Conservation (phyloP, 192 early-diverging fungal species). For the Mortierella antarctica region DNA sequence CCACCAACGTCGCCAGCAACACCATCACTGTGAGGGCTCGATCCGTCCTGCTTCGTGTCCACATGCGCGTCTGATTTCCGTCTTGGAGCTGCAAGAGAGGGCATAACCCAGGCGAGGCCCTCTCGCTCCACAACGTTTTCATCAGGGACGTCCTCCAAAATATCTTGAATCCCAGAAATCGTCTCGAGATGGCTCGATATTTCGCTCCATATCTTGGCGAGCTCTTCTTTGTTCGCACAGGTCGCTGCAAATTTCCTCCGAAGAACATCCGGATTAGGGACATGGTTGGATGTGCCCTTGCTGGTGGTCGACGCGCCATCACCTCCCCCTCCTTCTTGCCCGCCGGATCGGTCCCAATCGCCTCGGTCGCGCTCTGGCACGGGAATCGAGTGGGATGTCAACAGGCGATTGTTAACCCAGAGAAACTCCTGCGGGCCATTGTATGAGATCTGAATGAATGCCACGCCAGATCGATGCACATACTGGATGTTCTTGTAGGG, state of each 20-base stretch:
- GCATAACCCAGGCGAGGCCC: conserved; percentile 31
- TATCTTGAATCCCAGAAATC: conserved; percentile 46
- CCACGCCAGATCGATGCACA: conserved; percentile 89
- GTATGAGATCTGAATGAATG: conserved; percentile 89
- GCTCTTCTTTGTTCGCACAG: conserved; percentile 66
- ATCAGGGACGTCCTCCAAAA: conserved; percentile 50
- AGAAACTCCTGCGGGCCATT: conserved; percentile 73
- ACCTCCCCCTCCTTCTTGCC: conserved; percentile 1
- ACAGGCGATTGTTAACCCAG: conserved; percentile 90
- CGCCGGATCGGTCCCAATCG: conserved; percentile 48
- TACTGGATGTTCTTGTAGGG: conserved; percentile 88
- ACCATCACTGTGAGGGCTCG: background rate
- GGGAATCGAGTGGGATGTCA: conserved; percentile 65
- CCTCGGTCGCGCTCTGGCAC: conserved; percentile 51
- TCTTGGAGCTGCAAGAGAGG: conserved; percentile 33
- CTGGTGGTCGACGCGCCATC: conserved; percentile 24
- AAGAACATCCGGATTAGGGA: conserved; percentile 68
- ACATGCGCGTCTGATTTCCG: conserved; percentile 23
- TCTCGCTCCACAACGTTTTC: conserved; percentile 38
- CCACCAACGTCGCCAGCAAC: background rate
- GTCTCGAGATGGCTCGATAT: conserved; percentile 45
- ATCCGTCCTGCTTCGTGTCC: background rate
- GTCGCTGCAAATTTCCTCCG: conserved; percentile 69
- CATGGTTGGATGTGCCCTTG: conserved; percentile 26
- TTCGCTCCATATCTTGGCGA: conserved; percentile 76